Evolutionary conservation across 495 filamentous ascomycete genomes (phyloP).

Genomic region (Geoglossum glabrum): DNA sequence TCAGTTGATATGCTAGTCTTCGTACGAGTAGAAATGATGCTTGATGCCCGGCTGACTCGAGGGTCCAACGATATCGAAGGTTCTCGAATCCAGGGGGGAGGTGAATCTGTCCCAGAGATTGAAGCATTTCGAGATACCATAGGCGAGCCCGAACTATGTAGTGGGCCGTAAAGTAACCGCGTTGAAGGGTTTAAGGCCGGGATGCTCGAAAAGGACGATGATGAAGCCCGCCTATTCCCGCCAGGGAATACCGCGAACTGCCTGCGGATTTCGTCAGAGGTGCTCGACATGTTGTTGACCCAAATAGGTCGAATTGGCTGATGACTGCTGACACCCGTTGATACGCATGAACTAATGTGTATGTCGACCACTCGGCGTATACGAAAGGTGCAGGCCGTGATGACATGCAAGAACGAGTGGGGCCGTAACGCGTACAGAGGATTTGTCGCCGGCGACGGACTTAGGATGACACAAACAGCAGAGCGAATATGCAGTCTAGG

Average conservation of each 20-base stretch:
- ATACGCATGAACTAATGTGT: too few species aligned
- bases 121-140: constrained; percentile 1
- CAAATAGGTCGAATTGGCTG: neutral
- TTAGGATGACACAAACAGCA: neutral
- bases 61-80: neutral
- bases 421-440: neutral
- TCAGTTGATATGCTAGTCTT: neutral
- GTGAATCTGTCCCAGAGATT: neutral
- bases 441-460: neutral
- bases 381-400: too few species aligned
- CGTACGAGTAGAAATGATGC: constrained; percentile 3
- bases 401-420: too few species aligned
- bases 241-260: neutral
- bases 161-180: neutral
- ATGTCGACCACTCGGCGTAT: too few species aligned
- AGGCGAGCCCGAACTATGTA: neutral
- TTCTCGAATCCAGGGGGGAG: neutral
- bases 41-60: constrained; percentile 2
- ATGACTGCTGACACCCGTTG: too few species aligned
- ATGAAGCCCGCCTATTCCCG: neutral
- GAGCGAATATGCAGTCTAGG: neutral
- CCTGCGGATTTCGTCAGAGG: neutral
- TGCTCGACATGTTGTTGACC: neutral
- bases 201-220: neutral
- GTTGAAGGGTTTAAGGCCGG: neutral